Conservation (phyloP, 495 filamentous ascomycete genomes). For the Peziza echinospora region DNA sequence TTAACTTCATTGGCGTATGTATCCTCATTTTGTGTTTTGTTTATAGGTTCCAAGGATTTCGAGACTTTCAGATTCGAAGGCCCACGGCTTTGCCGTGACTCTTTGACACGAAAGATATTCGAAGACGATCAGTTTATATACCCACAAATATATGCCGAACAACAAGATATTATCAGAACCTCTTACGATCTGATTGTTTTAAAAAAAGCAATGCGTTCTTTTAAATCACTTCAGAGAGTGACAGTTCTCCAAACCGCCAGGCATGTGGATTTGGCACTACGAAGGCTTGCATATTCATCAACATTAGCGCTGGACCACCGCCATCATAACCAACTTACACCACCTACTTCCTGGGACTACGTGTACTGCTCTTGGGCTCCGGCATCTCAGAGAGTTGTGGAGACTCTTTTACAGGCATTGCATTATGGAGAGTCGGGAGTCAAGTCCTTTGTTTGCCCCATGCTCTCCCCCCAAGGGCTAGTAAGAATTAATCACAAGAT, state of each 20-base stretch:
- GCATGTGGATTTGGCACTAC: slow-evolving; percentile 19
- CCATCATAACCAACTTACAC: not conserved
- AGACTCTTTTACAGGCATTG: slow-evolving; percentile 14
- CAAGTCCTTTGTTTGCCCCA: slow-evolving; percentile 18
- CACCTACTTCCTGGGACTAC: slow-evolving; percentile 15
- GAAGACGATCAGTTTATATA: not conserved
- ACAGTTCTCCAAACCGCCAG: slow-evolving; percentile 17
- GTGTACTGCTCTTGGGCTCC: slow-evolving; percentile 19
- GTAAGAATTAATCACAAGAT: slow-evolving; percentile 4
- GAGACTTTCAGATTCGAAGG: slow-evolving; percentile 16
- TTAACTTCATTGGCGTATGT: too few relatives aligned
- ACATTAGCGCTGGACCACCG: slow-evolving; percentile 5
- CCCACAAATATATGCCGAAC: slow-evolving; percentile 2
- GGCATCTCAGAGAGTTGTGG: slow-evolving; percentile 15
- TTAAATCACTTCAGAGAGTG: slow-evolving; percentile 15
- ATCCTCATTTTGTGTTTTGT: too few relatives aligned
- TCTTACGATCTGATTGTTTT: slow-evolving; percentile 14
- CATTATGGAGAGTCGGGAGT: slow-evolving; percentile 12
- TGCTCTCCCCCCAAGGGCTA: slow-evolving; percentile 17
- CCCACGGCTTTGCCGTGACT: not conserved
- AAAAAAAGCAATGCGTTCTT: slow-evolving; percentile 18
- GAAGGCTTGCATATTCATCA: slow-evolving; percentile 10
- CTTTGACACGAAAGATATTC: not conserved
- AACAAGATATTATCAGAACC: slow-evolving; percentile 16
- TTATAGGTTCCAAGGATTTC: slow-evolving; percentile 17